These are phyloP conservation scores for Gomphus bonarii DNA, from an alignment of 1,284 basidiomycete species.

Conservation along the genomic window DNA sequence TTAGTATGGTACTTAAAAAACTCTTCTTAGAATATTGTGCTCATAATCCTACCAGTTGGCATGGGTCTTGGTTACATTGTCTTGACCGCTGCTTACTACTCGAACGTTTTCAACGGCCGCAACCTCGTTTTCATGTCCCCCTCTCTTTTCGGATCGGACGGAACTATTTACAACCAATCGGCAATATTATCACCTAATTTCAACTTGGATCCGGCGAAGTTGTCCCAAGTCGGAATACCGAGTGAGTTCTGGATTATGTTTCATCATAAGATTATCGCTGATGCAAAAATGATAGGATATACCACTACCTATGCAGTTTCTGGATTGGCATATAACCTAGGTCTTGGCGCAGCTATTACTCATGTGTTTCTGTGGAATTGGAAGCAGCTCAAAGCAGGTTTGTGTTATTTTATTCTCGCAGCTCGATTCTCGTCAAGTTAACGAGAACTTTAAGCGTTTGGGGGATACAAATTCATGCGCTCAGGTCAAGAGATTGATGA, in stretches of 20 bases:
- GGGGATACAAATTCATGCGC: slow-evolving; percentile 30
- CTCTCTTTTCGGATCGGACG: slow-evolving; percentile 33
- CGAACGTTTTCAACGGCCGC: slow-evolving; percentile 34
- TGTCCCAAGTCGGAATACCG: slow-evolving; percentile 31
- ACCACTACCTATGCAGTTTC: slow-evolving; percentile 41
- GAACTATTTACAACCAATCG: slow-evolving; percentile 34
- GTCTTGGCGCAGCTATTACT: slow-evolving; percentile 37
- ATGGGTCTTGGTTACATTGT: slow-evolving; percentile 39
- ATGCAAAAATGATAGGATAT: slow-evolving; percentile 20
- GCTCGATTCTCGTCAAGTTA: neutral
- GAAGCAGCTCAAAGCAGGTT: slow-evolving; percentile 29
- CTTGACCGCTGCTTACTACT: slow-evolving; percentile 37
- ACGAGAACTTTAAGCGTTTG: slow-evolving; percentile 25
- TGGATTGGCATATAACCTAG: slow-evolving; percentile 39
- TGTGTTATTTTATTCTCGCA: neutral
- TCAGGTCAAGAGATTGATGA: slow-evolving; percentile 33
- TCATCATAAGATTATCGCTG: neutral
- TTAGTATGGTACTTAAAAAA: slow-evolving; percentile 19
- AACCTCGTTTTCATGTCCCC: slow-evolving; percentile 35
- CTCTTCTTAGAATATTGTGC: neutral
- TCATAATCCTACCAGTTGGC: slow-evolving; percentile 25
- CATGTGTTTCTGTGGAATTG: slow-evolving; percentile 43
- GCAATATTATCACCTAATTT: slow-evolving; percentile 33
- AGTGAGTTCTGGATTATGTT: slow-evolving; percentile 9
- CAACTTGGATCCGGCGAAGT: slow-evolving; percentile 29